A percentile compares a stretch with the other conserved stretches of the same genome.
These are phyloP conservation scores for Annulohypoxylon bovei DNA, from an alignment of 495 filamentous ascomycete species.

Conservation along the genomic window DNA sequence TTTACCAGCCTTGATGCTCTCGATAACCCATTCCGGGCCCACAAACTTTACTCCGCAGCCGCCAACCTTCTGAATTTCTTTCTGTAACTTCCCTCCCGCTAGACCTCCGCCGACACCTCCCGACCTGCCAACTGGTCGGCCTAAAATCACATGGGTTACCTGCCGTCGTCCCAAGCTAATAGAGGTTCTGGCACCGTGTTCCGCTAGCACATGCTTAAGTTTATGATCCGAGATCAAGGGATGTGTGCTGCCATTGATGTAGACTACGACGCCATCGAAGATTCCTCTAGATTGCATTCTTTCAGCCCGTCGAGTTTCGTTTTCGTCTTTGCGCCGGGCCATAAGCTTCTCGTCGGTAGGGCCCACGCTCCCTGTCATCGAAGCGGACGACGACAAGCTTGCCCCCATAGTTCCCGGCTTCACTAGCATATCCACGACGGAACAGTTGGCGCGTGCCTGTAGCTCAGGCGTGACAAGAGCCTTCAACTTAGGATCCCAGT, in stretches of 20 bases:
- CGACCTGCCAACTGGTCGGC: slow-evolving; percentile 57
- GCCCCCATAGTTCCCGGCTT: slow-evolving; percentile 55
- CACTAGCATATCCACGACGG: slow-evolving; percentile 60
- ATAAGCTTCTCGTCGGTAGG: slow-evolving; percentile 44
- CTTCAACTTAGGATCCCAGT: slow-evolving; percentile 58
- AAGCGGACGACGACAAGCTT: slow-evolving; percentile 9
- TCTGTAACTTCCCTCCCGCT: slow-evolving; percentile 81
- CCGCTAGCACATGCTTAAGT: slow-evolving; percentile 79
- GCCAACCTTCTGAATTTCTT: slow-evolving; percentile 73
- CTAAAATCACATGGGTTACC: slow-evolving; percentile 90
- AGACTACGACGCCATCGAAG: slow-evolving; percentile 75
- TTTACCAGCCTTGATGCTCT: slow-evolving; percentile 80
- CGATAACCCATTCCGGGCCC: slow-evolving; percentile 82
- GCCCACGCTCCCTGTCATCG: neutral
- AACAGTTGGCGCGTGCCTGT: slow-evolving; percentile 52
- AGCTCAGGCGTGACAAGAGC: slow-evolving; percentile 55
- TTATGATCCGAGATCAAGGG: slow-evolving; percentile 86
- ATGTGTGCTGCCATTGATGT: slow-evolving; percentile 88
- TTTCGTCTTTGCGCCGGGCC: slow-evolving; percentile 48
- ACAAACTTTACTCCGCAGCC: slow-evolving; percentile 82
- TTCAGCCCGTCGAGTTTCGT: slow-evolving; percentile 45
- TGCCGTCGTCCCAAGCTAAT: slow-evolving; percentile 72
- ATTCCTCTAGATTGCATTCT: slow-evolving; percentile 51
- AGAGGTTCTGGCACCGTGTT: slow-evolving; percentile 76
- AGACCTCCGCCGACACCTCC: slow-evolving; percentile 79